phyloP scores from a whole-genome alignment of 1,284 basidiomycete genomes.

The Mrakiaceae sp. region DNA sequence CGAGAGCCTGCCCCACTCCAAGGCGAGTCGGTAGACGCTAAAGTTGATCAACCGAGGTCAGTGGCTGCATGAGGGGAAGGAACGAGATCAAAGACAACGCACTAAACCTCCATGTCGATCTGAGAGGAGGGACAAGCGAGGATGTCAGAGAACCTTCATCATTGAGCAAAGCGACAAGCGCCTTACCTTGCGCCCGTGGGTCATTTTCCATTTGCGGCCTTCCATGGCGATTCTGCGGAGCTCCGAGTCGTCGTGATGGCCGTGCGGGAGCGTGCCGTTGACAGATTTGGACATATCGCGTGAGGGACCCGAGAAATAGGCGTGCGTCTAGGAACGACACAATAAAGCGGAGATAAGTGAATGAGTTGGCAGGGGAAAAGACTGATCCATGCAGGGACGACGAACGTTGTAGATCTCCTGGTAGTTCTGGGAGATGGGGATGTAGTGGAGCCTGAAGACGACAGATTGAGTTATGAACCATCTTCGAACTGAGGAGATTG shows the following conservation, averaged over 20 bases:
- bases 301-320: constrained; percentile 77
- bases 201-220: constrained; percentile 80
- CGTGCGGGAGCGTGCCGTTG: constrained; percentile 32
- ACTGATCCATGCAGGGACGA: not conserved
- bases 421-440: constrained; percentile 75
- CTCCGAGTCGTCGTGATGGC: constrained; percentile 56
- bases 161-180: too few relatives aligned
- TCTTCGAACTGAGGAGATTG: not conserved
- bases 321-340: constrained; percentile 33
- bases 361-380: not conserved
- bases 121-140: too few relatives aligned
- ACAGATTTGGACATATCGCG: constrained; percentile 46
- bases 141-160: too few relatives aligned
- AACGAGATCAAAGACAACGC: constrained; percentile 16
- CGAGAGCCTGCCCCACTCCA: constrained; percentile 78
- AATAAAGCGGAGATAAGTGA: not conserved
- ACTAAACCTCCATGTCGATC: constrained; percentile 78
- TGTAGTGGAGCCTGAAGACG: constrained; percentile 71
- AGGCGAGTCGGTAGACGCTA: constrained; percentile 71
- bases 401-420: constrained; percentile 77
- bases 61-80: constrained; percentile 40
- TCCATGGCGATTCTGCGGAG: constrained; percentile 70
- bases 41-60: not conserved
- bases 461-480: not conserved
- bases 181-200: constrained; percentile 49